Percentiles rank a stretch among this genome's conserved stretches.
Conservation (phyloP, 208 protist species). For the Histomonas meleagridis region DNA sequence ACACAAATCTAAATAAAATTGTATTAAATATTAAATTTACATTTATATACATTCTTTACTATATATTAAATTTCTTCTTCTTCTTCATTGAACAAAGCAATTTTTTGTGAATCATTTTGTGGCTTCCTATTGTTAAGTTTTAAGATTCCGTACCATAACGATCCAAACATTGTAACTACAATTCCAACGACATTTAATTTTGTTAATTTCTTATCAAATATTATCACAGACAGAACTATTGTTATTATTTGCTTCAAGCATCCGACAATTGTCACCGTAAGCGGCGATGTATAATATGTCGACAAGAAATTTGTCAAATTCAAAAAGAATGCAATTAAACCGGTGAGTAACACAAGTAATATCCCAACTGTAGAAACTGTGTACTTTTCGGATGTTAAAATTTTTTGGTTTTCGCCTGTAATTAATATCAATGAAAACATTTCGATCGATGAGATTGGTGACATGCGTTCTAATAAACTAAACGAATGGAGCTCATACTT, state of each 20-base stretch:
- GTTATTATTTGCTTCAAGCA: neutral
- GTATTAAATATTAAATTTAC: too few relatives aligned
- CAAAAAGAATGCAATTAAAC: constrained; percentile 4
- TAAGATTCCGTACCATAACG: neutral
- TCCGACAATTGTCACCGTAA: neutral
- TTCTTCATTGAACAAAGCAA: neutral
- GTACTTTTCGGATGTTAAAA: neutral
- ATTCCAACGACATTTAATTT: neutral
- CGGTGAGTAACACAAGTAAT: neutral
- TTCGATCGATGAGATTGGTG: neutral
- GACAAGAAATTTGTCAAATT: constrained; percentile 18
- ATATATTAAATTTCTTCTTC: neutral
- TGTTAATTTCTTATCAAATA: constrained; percentile 6
- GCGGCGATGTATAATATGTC: neutral
- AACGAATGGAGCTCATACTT: neutral
- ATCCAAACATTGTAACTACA: neutral
- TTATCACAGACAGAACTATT: constrained; percentile 13
- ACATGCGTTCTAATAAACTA: neutral
- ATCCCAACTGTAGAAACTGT: neutral
- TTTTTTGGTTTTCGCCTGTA: neutral
- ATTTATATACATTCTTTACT: too few relatives aligned
- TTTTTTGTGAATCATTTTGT: neutral
- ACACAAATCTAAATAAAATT: too few relatives aligned
- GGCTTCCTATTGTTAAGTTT: neutral
- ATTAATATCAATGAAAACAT: neutral